Conservation (phyloP, 2,329 filamentous ascomycete genomes). For the Pseudocercospora eumusae region DNA sequence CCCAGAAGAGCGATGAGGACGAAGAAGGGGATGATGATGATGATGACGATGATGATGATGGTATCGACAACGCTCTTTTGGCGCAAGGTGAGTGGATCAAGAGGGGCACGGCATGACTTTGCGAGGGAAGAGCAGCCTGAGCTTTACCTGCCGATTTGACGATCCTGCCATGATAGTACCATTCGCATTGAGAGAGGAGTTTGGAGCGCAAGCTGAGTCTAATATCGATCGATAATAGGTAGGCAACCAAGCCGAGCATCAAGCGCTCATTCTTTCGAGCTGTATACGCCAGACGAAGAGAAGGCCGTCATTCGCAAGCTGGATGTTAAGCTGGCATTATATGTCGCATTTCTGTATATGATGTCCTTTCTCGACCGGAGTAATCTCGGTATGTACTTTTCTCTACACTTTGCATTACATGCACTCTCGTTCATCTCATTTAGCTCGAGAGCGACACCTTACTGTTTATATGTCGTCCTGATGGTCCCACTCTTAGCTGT, state of each 20-base stretch:
- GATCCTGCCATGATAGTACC: neutral
- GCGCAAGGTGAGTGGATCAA: conserved; percentile 24
- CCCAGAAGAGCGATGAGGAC: conserved; percentile 36
- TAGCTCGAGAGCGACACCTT: neutral
- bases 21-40: conserved; percentile 29
- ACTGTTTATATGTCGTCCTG: neutral
- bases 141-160: neutral
- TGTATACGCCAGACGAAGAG: conserved; percentile 68
- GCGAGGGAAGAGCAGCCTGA: neutral
- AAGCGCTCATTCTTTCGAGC: conserved; percentile 49
- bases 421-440: neutral
- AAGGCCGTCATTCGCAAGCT: conserved; percentile 59
- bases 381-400: conserved; percentile 55
- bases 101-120: neutral
- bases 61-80: conserved; percentile 28
- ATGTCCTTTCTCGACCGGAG: conserved; percentile 83
- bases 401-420: conserved; percentile 21
- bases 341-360: conserved; percentile 80
- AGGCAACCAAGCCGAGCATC: conserved; percentile 14
- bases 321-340: conserved; percentile 74
- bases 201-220: neutral
- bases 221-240: neutral
- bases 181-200: neutral
- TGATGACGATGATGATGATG: conserved; percentile 28
- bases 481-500: neutral